phyloP scores from a whole-genome alignment of 306 rosid genomes.

The Macrotyloma uniflorum region DNA sequence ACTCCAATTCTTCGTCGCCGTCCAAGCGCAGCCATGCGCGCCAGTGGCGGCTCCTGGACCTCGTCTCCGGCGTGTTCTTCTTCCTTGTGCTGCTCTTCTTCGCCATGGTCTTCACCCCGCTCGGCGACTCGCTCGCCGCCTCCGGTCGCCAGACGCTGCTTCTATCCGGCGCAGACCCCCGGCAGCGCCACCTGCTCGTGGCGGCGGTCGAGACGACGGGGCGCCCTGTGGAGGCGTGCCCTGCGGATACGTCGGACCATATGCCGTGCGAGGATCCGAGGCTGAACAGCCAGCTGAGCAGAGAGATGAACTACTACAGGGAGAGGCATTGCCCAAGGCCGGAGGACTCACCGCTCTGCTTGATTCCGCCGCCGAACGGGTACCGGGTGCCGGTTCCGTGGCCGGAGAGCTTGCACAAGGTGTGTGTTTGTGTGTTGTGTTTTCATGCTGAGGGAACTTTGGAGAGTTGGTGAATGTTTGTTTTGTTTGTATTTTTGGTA shows the following conservation, averaged over 20 bases:
- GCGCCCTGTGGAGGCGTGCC: constrained; percentile 59
- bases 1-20: constrained; percentile 67
- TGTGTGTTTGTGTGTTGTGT: constrained; percentile 46
- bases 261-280: constrained; percentile 98
- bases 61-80: constrained; percentile 63
- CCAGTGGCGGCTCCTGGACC: constrained; percentile 85
- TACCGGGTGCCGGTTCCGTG: constrained; percentile 83
- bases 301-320: constrained; percentile 90
- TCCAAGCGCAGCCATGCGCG: constrained; percentile 63
- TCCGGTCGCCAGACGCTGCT: constrained; percentile 79
- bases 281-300: constrained; percentile 79
- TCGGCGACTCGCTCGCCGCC: constrained; percentile 84
- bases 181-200: constrained; percentile 66
- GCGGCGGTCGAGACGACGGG: constrained; percentile 64
- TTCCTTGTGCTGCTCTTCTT: constrained; percentile 72
- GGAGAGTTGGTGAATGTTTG: background rate
- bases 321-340: constrained; percentile 86
- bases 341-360: constrained; percentile 78
- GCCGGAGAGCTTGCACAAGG: constrained; percentile 97
- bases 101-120: constrained; percentile 68
- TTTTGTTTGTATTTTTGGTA: background rate
- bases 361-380: constrained; percentile 80
- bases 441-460: background rate
- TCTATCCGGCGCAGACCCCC: constrained; percentile 70
- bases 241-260: constrained; percentile 65